Percentiles rank a stretch among this genome's conserved stretches.
Evolutionary conservation across 1,139 yeast genomes (phyloP).

Genomic region (Pichia cactophila): DNA sequence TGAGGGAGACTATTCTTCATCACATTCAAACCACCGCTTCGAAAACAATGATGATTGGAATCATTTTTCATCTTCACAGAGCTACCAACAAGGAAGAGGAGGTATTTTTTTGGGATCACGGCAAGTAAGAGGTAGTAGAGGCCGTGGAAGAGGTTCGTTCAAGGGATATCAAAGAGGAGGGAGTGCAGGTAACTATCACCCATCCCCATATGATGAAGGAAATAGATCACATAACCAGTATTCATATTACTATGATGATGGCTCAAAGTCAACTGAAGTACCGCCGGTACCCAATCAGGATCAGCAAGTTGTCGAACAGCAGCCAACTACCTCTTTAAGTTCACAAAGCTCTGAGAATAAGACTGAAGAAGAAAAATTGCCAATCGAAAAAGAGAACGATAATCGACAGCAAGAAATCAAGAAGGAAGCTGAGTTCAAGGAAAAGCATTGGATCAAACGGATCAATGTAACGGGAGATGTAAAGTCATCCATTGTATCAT

Average conservation of each 20-base stretch:
- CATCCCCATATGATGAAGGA: not conserved
- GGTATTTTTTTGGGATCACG: not conserved
- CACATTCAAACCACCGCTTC: not conserved
- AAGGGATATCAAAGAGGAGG: conserved; percentile 5
- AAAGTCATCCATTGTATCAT: conserved; percentile 12
- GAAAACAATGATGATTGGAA: not conserved
- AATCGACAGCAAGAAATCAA: conserved; percentile 3
- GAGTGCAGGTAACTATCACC: not conserved
- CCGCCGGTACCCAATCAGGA: not conserved
- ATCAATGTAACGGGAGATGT: conserved; percentile 19
- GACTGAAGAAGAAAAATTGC: conserved; percentile 1
- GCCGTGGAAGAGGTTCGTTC: conserved; percentile 8
- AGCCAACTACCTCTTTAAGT: not conserved
- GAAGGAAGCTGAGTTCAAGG: conserved; percentile 10
- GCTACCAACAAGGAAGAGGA: not conserved
- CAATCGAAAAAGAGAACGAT: conserved; percentile 1
- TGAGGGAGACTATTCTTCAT: not conserved
- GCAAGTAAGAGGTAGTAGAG: conserved; percentile 12
- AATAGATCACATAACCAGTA: not conserved
- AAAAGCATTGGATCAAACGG: conserved; percentile 25
- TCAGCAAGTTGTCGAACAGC: not conserved
- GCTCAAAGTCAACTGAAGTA: not conserved
- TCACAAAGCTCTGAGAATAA: not conserved
- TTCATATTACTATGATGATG: not conserved
- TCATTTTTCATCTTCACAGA: not conserved